phyloP scores from a whole-genome alignment of 2,329 filamentous ascomycete species.

The Cladosporium sp. region DNA sequence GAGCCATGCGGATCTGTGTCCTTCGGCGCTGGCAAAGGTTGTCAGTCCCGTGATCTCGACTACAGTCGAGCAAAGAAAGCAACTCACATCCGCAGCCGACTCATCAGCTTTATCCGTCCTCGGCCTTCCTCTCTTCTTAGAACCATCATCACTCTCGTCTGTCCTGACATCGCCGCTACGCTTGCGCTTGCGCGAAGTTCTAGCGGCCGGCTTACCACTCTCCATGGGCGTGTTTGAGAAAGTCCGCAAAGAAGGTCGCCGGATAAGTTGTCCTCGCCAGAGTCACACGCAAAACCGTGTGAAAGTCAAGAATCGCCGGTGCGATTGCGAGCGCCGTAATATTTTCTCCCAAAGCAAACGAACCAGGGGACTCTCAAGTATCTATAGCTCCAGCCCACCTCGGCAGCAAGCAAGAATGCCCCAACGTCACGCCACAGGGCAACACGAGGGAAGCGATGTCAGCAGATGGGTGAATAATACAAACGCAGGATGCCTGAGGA shows the following conservation, averaged over 20 bases:
- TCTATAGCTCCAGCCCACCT: slow-evolving; percentile 9
- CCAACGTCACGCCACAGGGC: slow-evolving; percentile 3
- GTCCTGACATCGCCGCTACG: slow-evolving; percentile 2
- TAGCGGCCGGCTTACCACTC: background rate
- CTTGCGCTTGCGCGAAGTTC: slow-evolving; percentile 8
- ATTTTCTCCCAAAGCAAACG: no score
- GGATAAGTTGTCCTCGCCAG: no score
- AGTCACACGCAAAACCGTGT: no score
- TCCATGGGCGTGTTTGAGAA: no score
- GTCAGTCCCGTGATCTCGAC: slow-evolving; percentile 13
- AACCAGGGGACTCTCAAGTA: background rate
- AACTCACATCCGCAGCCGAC: slow-evolving; percentile 70
- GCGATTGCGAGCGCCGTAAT: no score
- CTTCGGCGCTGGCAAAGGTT: slow-evolving; percentile 59
- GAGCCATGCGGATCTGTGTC: slow-evolving; percentile 81
- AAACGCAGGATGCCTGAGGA: background rate
- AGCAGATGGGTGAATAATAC: slow-evolving; percentile 6
- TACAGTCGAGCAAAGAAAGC: background rate
- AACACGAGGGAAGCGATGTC: background rate
- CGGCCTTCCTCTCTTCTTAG: slow-evolving; percentile 64
- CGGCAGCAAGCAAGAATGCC: background rate
- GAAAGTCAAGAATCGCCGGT: no score
- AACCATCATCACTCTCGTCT: slow-evolving; percentile 23
- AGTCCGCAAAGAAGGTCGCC: no score
- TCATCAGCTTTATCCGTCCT: slow-evolving; percentile 72